Base-by-base conservation (phyloP, 75 land plant genomes). In the Selaginella tamariscina region DNA sequence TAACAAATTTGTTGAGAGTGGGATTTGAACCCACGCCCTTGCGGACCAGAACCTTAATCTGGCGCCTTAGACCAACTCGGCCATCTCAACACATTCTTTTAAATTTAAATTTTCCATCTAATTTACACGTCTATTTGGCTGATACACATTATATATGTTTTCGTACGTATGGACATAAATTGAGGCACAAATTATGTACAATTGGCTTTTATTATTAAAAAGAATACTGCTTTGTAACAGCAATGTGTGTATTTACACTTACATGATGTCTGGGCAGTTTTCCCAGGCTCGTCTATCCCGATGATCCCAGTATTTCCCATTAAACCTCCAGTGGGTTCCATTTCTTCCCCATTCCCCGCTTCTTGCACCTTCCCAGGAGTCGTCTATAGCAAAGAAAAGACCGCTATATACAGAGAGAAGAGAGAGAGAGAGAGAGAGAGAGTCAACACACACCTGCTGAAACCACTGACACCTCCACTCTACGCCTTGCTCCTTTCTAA, bases 61-160 rank as follows among this genome's bases (percentile, higher is more conserved):
- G 91, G 98, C 96, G 98, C 98, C 96, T 93, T 89, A 93, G 96
- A 93, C 95, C 95, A 93, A 93, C 96, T 93, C 98, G 96, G 98
- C 96, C 98, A 89, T 89, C 49, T 39, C 49, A 39, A 39, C 49
- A n/a, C n/a, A n/a, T n/a, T n/a, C n/a, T n/a, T n/a, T n/a, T n/a
- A n/a, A n/a, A n/a, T n/a, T n/a, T n/a, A n/a, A n/a, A n/a, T n/a
- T n/a, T n/a, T n/a, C n/a, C n/a, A n/a, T n/a, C n/a, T n/a, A n/a
- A n/a, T n/a, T n/a, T n/a, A n/a, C n/a, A n/a, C n/a, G n/a, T n/a
- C n/a, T n/a, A n/a, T n/a, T n/a, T n/a, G n/a, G n/a, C n/a, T n/a
- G n/a, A n/a, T n/a, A n/a, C n/a, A n/a, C n/a, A n/a, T n/a, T n/a
- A n/a, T n/a, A n/a, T n/a, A n/a, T n/a, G n/a, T n/a, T n/a, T n/a